Percentiles rank a stretch among this genome's conserved stretches.
Conservation (phyloP, 2,329 filamentous ascomycete species). For the Blastomyces emzantsi region DNA sequence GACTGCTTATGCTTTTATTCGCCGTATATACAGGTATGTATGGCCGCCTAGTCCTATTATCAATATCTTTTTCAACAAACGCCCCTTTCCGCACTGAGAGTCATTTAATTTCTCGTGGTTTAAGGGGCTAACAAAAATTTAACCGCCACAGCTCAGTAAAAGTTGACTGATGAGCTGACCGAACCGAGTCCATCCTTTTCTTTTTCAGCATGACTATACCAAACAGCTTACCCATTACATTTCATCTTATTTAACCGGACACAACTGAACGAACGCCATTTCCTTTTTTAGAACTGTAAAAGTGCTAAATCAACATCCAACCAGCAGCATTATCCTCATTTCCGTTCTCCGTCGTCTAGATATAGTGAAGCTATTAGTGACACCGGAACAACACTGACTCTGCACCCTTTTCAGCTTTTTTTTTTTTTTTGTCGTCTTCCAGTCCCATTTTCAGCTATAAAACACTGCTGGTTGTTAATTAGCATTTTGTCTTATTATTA, state of each 20-base stretch:
- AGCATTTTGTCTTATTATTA: not conserved
- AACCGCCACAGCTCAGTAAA: conserved; percentile 14
- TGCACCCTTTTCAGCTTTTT: not conserved
- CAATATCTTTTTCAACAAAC: not conserved
- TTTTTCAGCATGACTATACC: not conserved
- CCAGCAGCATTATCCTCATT: not conserved
- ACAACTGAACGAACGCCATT: not conserved
- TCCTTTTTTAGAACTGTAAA: not conserved
- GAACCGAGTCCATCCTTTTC: not conserved
- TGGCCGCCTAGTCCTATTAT: too few species aligned
- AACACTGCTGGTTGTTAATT: not conserved
- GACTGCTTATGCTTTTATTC: conserved; percentile 73
- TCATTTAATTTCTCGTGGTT: not conserved
- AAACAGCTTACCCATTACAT: not conserved
- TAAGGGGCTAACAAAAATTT: not conserved
- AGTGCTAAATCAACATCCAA: not conserved
- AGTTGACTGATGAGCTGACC: conserved; percentile 12
- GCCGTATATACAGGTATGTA: conserved; percentile 75
- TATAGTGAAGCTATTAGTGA: conserved; percentile 1
- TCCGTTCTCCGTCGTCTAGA: not conserved
- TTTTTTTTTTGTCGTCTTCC: not conserved
- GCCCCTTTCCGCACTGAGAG: not conserved
- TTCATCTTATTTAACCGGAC: too few species aligned
- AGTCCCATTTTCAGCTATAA: not conserved
- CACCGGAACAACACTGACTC: not conserved